These are phyloP conservation scores for Candida qinlingensis DNA, from an alignment of 805 yeast species.

Conservation along the genomic window DNA sequence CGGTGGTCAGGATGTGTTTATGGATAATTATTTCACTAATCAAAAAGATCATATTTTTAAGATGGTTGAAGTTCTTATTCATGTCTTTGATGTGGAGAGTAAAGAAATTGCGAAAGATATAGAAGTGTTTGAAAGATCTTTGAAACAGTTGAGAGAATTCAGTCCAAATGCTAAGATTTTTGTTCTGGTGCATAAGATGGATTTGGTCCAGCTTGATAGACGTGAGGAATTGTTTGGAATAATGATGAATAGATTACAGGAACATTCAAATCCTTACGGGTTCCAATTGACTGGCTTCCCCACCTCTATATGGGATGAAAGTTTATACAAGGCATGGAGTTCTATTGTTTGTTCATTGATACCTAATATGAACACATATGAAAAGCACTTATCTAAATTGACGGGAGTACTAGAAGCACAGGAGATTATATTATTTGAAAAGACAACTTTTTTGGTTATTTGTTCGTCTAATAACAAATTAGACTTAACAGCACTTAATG, in stretches of 20 bases:
- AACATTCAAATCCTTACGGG: constrained; percentile 63
- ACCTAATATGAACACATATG: constrained; percentile 82
- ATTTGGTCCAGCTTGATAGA: constrained; percentile 80
- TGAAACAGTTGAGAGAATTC: constrained; percentile 73
- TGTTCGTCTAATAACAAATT: constrained; percentile 33
- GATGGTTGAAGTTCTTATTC: constrained; percentile 92
- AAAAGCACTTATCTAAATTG: constrained; percentile 67
- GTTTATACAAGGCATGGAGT: constrained; percentile 95
- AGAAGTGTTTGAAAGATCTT: constrained; percentile 80
- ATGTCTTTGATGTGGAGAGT: constrained; percentile 93
- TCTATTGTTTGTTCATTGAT: constrained; percentile 90
- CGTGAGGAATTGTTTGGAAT: constrained; percentile 77
- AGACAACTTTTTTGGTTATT: constrained; percentile 75
- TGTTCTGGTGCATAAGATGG: constrained; percentile 93
- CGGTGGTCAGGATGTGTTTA: constrained; percentile 95
- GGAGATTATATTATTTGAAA: constrained; percentile 88
- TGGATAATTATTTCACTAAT: constrained; percentile 87
- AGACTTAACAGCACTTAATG: background rate
- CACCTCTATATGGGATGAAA: constrained; percentile 96
- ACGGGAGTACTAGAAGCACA: constrained; percentile 75
- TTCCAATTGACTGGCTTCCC: constrained; percentile 82
- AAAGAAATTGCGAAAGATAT: constrained; percentile 90
- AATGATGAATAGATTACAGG: constrained; percentile 78
- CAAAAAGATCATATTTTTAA: constrained; percentile 90
- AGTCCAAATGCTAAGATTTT: constrained; percentile 91